Base-by-base conservation (phyloP, 371 early-diverging fungal species). In the Dichotomocladium elegans region DNA sequence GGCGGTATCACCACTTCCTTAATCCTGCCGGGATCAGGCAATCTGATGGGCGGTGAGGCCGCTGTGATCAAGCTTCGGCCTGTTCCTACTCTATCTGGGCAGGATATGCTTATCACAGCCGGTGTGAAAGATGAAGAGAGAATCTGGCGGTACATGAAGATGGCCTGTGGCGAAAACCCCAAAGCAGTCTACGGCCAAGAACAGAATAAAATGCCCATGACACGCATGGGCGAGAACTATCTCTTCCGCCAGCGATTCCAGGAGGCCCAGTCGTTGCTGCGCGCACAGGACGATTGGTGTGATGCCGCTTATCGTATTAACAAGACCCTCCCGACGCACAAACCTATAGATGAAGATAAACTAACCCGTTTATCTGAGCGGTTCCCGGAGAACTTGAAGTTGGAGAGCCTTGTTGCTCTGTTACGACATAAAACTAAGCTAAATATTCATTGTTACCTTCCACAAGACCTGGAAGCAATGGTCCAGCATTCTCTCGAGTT, bases 161-260 rank as follows among this genome's bases (percentile, higher is more conserved):
- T 90, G 87, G 90, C 93, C 3, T 90, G 89, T 58, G 92, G 92
- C 17, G 92, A 92, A 64, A 92, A 91, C 63, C 85, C 89, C 19
- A 92, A 91, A 61, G 19, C 58, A 0, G 58, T 49, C 47, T 83
- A 79, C 41, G 81, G 81, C 14, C 43, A 34, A 15, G 51, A 46
- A 14, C 37, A 55, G 4, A 50, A 55, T 6, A 31, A 52, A 34
- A 70, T 73, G 71, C 75, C 75, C 15, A 50, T 55, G 47, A 70
- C 77, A 31, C 69, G 77, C 72, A 69, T 91, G 60, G 93, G 93
- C 31, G 80, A 81, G 57, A 83, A 74, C 15, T 92, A 82, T 63
- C 56, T 88, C 48, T 79, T 87, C 53, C 83, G 93, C 14, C 59
- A 79, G 28, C 58, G 61, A 37, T 87, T 90, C 51, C 74, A 77